Percentiles rank a stretch among this genome's conserved stretches.
phyloP scores from a whole-genome alignment of 2,329 filamentous ascomycete genomes.

The Fusarium piperis region DNA sequence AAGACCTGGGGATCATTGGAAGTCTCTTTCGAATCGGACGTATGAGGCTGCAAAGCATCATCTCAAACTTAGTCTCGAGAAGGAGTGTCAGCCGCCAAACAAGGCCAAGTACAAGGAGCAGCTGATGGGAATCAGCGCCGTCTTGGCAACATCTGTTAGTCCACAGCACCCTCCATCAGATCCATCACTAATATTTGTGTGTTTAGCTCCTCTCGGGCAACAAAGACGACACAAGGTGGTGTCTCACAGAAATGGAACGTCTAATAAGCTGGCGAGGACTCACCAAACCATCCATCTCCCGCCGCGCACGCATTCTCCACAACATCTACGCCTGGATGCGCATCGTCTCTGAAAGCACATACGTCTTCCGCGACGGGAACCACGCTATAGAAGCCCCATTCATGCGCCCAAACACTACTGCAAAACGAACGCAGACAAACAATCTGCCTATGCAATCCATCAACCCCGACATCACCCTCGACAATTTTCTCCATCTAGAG shows the following conservation, averaged over 20 bases:
- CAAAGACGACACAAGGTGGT: slow-evolving; percentile 27
- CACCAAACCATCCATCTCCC: slow-evolving; percentile 31
- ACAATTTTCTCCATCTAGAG: slow-evolving; percentile 35
- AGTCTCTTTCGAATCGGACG: slow-evolving; percentile 4
- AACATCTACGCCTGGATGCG: slow-evolving; percentile 41
- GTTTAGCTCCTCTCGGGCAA: slow-evolving; percentile 25
- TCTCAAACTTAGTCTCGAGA: slow-evolving; percentile 31
- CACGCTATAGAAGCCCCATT: slow-evolving; percentile 21
- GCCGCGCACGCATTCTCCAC: slow-evolving; percentile 29
- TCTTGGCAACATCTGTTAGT: slow-evolving; percentile 31
- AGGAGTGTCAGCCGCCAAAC: slow-evolving; percentile 23
- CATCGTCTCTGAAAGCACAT: slow-evolving; percentile 35
- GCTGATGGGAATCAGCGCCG: slow-evolving; percentile 31
- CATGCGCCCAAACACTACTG: neutral
- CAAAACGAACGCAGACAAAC: neutral
- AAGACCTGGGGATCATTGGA: slow-evolving; percentile 23
- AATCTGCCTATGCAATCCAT: slow-evolving; percentile 6
- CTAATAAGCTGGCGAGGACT: slow-evolving; percentile 33
- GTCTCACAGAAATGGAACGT: slow-evolving; percentile 36
- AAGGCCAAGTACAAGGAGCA: slow-evolving; percentile 39
- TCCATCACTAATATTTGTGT: accelerated
- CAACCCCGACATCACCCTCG: slow-evolving; percentile 28
- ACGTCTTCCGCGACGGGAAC: slow-evolving; percentile 27
- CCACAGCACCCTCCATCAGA: accelerated
- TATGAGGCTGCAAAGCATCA: slow-evolving; percentile 38